Percentiles rank a stretch among this genome's conserved stretches.
phyloP scores from a whole-genome alignment of 2,329 filamentous ascomycete genomes.

The Penicillium brasilianum region DNA sequence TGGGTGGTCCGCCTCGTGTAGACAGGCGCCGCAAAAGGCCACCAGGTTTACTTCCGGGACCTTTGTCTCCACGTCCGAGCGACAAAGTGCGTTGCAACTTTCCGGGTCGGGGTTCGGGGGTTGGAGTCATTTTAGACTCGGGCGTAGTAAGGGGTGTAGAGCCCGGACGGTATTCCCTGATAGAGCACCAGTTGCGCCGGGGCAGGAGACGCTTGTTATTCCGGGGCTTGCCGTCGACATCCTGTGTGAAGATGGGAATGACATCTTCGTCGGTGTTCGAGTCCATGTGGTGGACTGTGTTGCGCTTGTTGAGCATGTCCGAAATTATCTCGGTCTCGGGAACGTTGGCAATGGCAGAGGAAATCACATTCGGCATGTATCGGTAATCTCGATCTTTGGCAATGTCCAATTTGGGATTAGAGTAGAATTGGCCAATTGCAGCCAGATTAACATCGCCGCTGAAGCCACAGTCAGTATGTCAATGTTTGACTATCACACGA shows the following conservation, averaged over 20 bases:
- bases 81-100: constrained; percentile 65
- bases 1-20: constrained; percentile 44
- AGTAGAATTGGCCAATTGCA: constrained; percentile 93
- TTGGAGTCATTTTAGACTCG: constrained; percentile 49
- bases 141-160: constrained; percentile 73
- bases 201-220: constrained; percentile 92
- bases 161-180: constrained; percentile 81
- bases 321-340: constrained; percentile 87
- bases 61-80: constrained; percentile 59
- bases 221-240: constrained; percentile 84
- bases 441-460: constrained; percentile 93
- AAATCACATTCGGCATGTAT: constrained; percentile 96
- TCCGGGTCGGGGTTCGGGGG: constrained; percentile 38
- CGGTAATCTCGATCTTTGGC: constrained; percentile 90
- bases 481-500: background rate
- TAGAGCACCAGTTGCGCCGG: constrained; percentile 94
- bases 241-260: constrained; percentile 89
- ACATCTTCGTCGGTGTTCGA: constrained; percentile 87
- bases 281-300: constrained; percentile 72
- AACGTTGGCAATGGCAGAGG: constrained; percentile 90
- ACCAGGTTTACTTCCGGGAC: constrained; percentile 44
- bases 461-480: background rate
- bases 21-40: constrained; percentile 55
- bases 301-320: constrained; percentile 90
- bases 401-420: constrained; percentile 79